Base-by-base conservation (phyloP, 140 eudicot genomes). In the Oenanthe javanica region DNA sequence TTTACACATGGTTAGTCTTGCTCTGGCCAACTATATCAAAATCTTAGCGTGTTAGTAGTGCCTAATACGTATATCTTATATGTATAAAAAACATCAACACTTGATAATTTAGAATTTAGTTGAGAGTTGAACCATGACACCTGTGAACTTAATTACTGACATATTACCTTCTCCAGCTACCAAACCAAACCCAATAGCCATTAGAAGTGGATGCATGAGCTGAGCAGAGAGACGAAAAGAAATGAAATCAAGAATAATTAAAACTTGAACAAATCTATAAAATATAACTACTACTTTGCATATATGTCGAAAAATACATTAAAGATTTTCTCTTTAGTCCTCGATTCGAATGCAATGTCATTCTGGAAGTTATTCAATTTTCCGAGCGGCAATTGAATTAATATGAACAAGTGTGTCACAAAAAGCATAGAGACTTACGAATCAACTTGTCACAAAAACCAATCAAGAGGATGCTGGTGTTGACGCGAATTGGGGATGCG, bases 141-240 rank as follows among this genome's bases (percentile, higher is more conserved):
- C 31, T 31, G 31, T 31, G 31, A 31, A 31, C 31, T 31, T 31
- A 31, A 31, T 31, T 31, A 31, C 31, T 27, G 40, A 64, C 18
- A 64, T 12, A 69, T 83, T 82, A 93, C 98, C 98, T 89, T 93
- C 91, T 25, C 98, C 98, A 0, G 89, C 63, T 19, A 88, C 79
- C n/a, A 91, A 51, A 78, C 91, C 19, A 82, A 91, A 84, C 40
- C 97, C 97, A 66, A 93, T 77, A 70, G 84, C 82, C 91, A 87
- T 93, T 1, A 91, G 86, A 79, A 93, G 88, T 23, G 96, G 94
- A 63, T 93, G 98, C 59, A 31, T 36, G 40, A 89, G 72, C 98
- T 93, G 72, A 66, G 83, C 84, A 89, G 57, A 52, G 48, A 70
- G 72, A 78, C 43, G 16, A 69, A 38, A 45, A 71, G 50, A 81